Evolutionary conservation across 768 basidiomycete genomes (phyloP).

Genomic region (Termitomyces sp.): DNA sequence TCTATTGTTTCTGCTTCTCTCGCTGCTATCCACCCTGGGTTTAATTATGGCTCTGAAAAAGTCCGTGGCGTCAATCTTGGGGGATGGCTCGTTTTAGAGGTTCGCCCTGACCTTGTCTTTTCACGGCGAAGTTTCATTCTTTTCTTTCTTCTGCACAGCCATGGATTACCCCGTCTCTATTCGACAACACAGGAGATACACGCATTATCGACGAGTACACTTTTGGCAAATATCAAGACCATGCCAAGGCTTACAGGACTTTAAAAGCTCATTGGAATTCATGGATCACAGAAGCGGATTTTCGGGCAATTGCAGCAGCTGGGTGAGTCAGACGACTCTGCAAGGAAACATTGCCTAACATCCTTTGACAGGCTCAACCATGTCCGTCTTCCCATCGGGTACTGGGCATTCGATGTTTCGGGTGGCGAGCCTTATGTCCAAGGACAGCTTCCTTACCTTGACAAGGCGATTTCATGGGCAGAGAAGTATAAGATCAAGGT

Average conservation of each 20-base stretch:
- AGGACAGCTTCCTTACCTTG: conserved; percentile 68
- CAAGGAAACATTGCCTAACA: not conserved
- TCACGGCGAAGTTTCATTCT: not conserved
- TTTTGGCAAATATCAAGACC: conserved; percentile 58
- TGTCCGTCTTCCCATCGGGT: conserved; percentile 82
- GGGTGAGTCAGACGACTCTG: conserved; percentile 39
- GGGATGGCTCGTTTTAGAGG: conserved; percentile 45
- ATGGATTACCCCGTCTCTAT: conserved; percentile 76
- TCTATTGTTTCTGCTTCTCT: conserved; percentile 24
- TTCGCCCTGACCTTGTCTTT: conserved; percentile 14
- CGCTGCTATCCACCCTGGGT: conserved; percentile 42
- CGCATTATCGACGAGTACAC: conserved; percentile 76
- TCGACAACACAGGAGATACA: conserved; percentile 57
- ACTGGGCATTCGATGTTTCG: conserved; percentile 86
- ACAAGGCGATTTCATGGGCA: conserved; percentile 71
- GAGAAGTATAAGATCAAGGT: conserved; percentile 65
- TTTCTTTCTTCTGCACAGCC: conserved; percentile 32
- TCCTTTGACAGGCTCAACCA: conserved; percentile 59
- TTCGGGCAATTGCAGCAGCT: conserved; percentile 65
- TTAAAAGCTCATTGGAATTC: conserved; percentile 72
- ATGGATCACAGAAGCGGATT: conserved; percentile 83
- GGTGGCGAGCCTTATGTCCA: conserved; percentile 74
- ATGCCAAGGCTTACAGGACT: conserved; percentile 35
- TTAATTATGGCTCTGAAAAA: conserved; percentile 67
- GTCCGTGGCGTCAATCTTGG: conserved; percentile 85